Evolutionary conservation across 1,284 basidiomycete genomes (phyloP), one percentile per base, ranked within the genome.

Genomic region (Puccinia novopanici): DNA sequence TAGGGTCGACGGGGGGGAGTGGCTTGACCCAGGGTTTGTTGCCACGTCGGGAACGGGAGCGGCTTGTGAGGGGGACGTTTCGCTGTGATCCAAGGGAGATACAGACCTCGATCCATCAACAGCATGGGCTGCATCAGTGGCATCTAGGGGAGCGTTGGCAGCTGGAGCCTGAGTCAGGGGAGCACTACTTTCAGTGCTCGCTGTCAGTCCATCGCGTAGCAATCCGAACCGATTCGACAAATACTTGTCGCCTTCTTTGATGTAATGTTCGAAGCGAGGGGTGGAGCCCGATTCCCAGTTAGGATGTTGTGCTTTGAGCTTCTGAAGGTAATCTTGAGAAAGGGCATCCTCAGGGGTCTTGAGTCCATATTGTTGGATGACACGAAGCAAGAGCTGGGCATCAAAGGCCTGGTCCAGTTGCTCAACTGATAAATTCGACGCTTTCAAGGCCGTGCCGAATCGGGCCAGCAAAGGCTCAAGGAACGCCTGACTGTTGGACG

Each of bases 171-270:
- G 30, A 70, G 50, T 24, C 27, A 37, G 10, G 30, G 42, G 34
- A 55, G 24, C 54, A 34, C 42, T 54, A 57, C 57, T 24, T 17
- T 3, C 22, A 48, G 27, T 9, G 9, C 52, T 34, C 13, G 70
- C 27, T 27, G 50, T 68, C 65, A 42, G 48, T 13, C 67, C 67
- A 55, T 78, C 63, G 42, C 76, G 48, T 24, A 78, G 50, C 37
- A 59, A 37, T 40, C 76, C 65, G 55, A 78, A 78, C 54, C 76
- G 76, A 71, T 78, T 78, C 5, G 76, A 52, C 24, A 71, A 24
- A 59, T 78, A 71, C 15, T 70, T 68, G 27, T 55, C 54, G 19
- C 65, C 76, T 45, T 80, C 68, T 72, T 80, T n/a, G 42, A 61
- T 63, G 24, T 73, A 80, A 72, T 73, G 68, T 24, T 73, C 30